Percentiles rank a stretch among this genome's conserved stretches.
Conservation (phyloP, 345 rosid genomes). For the Arabidopsis arenosa region DNA sequence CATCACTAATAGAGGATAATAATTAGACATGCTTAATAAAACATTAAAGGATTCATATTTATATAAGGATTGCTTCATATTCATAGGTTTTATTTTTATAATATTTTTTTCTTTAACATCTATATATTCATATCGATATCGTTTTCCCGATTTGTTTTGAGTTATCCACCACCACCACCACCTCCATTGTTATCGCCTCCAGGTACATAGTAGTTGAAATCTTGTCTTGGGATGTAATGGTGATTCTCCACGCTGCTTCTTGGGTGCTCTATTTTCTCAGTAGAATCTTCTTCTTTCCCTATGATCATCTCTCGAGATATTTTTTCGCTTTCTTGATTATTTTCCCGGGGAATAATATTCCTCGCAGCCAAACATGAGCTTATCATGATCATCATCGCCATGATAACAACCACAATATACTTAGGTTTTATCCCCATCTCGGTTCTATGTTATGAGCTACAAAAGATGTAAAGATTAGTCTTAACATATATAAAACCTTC, state of each 20-base stretch:
- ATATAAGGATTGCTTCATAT: neutral
- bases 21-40: neutral
- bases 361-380: conserved; percentile 36
- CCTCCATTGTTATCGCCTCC: conserved; percentile 48
- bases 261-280: conserved; percentile 41
- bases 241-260: conserved; percentile 49
- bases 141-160: neutral
- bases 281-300: conserved; percentile 16
- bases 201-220: conserved; percentile 48
- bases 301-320: neutral
- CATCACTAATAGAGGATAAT: neutral
- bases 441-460: conserved; percentile 16
- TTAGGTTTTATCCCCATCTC: conserved; percentile 19
- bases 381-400: conserved; percentile 30
- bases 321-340: conserved; percentile 19
- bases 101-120: neutral
- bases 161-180: conserved; percentile 28
- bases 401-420: conserved; percentile 2
- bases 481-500: conserved; percentile 3
- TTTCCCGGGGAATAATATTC: conserved; percentile 2
- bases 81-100: neutral
- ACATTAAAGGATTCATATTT: neutral
- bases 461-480: neutral
- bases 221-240: conserved; percentile 63
- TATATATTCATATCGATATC: conserved; percentile 1